Evolutionary conservation across 2,329 filamentous ascomycete species (phyloP), one percentile per base, ranked within the genome.

Genomic region (Arthrobotrys sinensis): DNA sequence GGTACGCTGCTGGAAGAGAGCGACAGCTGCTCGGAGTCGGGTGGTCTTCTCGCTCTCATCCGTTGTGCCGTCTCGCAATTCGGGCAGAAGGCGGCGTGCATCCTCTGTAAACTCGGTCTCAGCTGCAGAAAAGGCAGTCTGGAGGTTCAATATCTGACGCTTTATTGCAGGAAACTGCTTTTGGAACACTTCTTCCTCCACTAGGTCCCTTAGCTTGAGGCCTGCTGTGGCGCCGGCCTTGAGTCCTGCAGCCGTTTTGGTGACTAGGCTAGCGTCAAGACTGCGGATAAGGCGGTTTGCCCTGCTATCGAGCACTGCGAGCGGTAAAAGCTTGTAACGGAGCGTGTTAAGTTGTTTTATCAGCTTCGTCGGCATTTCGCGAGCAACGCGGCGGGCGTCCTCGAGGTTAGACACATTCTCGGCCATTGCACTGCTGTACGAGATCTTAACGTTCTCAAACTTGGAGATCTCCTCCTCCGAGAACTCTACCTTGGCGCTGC

Each of bases 81-180:
- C 50, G 2, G 50, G 50, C 28, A 55, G n/a, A 55, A 55, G 24
- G 14, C 28, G 50, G 50, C 50, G 50, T 19, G 50, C 50, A 10
- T 16, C 14, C 21, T 34, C n/a, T 16, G 1, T 55, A 36, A 55
- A 55, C 28, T 55, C 28, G 12, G 14, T 36, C n/a, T 36, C 28
- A 19, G 50, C 50, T 55, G 28, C 28, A 4, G 50, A 55, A 55
- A 55, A 55, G 28, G 50, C 50, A 10, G 3, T 28, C 50, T 16
- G 28, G 14, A 55, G 11, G 50, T 55, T 55, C n/a, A 14, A 55
- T 2, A 55, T 55, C 32, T 55, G 50, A 36, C 50, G 24, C 21
- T 19, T 36, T 34, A 55, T 55, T 8, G 50, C 50, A 34, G 50
- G 50, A 28, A 55, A 55, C 12, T 55, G 24, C 19, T 48, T 48